Percentiles rank a stretch among this genome's conserved stretches.
These are phyloP conservation scores for Blastocystis sp. DNA, from an alignment of 352 stramenopile species.

Conservation along the genomic window DNA sequence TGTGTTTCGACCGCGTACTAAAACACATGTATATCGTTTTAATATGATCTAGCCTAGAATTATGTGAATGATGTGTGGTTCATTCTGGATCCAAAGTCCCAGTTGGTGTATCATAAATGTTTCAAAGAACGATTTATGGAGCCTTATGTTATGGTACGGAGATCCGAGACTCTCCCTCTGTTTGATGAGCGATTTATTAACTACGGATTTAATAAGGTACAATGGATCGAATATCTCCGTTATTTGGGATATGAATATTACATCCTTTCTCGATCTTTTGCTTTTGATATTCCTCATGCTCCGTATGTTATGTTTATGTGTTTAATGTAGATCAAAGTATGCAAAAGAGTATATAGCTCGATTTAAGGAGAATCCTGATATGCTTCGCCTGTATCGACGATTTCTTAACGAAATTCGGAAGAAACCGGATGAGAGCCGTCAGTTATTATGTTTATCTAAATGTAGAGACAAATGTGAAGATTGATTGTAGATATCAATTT, in stretches of 20 bases:
- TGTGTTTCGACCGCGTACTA: constrained; percentile 19
- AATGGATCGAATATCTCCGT: constrained; percentile 54
- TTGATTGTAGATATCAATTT: neutral
- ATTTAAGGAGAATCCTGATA: neutral
- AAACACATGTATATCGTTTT: constrained; percentile 10
- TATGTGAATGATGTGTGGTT: constrained; percentile 59
- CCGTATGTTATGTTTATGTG: neutral
- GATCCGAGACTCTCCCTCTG: constrained; percentile 16
- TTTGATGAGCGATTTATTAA: constrained; percentile 63
- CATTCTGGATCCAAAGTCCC: neutral
- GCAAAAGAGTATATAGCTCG: neutral
- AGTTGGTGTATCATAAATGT: constrained; percentile 28
- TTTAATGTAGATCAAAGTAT: constrained; percentile 27
- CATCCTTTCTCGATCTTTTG: constrained; percentile 13
- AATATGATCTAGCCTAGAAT: neutral
- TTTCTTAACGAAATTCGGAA: neutral
- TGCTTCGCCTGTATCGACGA: neutral
- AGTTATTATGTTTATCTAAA: neutral
- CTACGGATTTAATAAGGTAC: constrained; percentile 59
- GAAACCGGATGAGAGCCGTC: neutral
- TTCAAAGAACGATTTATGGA: constrained; percentile 56
- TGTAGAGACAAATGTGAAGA: neutral
- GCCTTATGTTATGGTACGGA: constrained; percentile 41
- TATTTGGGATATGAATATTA: constrained; percentile 43
- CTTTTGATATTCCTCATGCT: constrained; percentile 47